These are phyloP conservation scores for Clonostachys rhizophaga DNA, from an alignment of 2,329 filamentous ascomycete species.

Conservation along the genomic window DNA sequence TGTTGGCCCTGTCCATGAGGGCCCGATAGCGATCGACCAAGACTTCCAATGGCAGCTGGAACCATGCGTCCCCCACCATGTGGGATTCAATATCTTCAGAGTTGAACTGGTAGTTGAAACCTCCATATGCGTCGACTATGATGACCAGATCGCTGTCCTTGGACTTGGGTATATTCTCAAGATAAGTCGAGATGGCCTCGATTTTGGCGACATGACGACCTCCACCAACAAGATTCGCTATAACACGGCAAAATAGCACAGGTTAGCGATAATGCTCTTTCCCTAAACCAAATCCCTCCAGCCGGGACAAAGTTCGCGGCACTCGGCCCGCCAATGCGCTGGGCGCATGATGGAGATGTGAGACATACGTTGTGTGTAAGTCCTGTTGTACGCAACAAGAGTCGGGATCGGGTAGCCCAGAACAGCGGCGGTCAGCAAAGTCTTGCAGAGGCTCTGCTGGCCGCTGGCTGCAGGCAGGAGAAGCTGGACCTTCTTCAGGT, in stretches of 20 bases:
- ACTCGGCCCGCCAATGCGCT: neutral
- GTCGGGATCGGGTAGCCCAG: constrained; percentile 18
- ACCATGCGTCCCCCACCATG: constrained; percentile 18
- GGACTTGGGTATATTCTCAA: constrained; percentile 13
- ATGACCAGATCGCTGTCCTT: constrained; percentile 17
- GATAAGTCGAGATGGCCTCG: constrained; percentile 13
- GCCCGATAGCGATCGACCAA: constrained; percentile 15
- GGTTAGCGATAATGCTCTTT: neutral
- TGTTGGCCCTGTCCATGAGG: constrained; percentile 12
- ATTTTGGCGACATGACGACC: constrained; percentile 22
- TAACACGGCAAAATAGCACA: neutral
- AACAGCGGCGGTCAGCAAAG: constrained; percentile 16
- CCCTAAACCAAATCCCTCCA: no score
- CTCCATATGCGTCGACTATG: constrained; percentile 19
- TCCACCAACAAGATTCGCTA: constrained; percentile 8
- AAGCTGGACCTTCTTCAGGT: constrained; percentile 11
- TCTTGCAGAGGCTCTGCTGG: constrained; percentile 20
- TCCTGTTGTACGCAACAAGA: constrained; percentile 9
- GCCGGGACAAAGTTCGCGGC: neutral
- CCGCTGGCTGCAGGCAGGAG: constrained; percentile 16
- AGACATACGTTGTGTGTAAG: neutral
- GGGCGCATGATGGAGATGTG: neutral
- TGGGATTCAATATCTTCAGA: neutral
- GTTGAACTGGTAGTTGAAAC: constrained; percentile 3
- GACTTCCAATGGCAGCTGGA: constrained; percentile 19